Evolutionary conservation across 306 rosid species (phyloP), one percentile per base, ranked within the genome.

Genomic region (Vachellia collinsii): DNA sequence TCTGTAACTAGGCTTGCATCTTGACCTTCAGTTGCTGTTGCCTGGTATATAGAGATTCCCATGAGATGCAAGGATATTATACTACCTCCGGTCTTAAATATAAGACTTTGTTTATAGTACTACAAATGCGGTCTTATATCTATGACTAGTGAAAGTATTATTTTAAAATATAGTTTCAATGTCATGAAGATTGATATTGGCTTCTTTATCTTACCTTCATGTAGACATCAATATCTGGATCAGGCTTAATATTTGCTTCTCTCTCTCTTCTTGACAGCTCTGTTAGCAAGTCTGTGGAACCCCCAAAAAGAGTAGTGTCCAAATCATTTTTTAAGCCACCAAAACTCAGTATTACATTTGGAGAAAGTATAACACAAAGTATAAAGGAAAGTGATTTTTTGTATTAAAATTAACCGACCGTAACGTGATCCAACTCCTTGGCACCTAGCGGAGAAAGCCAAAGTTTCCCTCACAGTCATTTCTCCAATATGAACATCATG

Each of bases 401-500:
- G 1, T 8, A 36, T 68, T 43, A 63, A 66, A 54, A 19, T 68
- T 14, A 44, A 51, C 91, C 67, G 73, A 88, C 91, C 90, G 72
- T 91, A 88, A 61, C 94, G 93, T 3, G 92, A 66, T 70, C 98
- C 98, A 23, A 94, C 97, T 7, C 98, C 98, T 65, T 91, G 91
- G 75, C 97, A 92, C 11, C 92, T 88, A 38, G 97, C 94, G 8
- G 98, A 91, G 75, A 90, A 94, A 72, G 92, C 93, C 78, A 94
- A 83, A 16, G 98, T 91, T 84, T 94, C 97, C 76, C 97, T 91
- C 48, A 94, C 97, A 20, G 98, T 94, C 98, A 94, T 91, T 79
- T 94, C 97, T 37, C 94, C 97, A 58, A 86, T 83, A 42, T 94
- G 98, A 76, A 90, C 87, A 81, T 94, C 97, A 74, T 91, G 86